Conservation (phyloP, 139 green algal genomes). For the Limnomonas spitsbergensis region DNA sequence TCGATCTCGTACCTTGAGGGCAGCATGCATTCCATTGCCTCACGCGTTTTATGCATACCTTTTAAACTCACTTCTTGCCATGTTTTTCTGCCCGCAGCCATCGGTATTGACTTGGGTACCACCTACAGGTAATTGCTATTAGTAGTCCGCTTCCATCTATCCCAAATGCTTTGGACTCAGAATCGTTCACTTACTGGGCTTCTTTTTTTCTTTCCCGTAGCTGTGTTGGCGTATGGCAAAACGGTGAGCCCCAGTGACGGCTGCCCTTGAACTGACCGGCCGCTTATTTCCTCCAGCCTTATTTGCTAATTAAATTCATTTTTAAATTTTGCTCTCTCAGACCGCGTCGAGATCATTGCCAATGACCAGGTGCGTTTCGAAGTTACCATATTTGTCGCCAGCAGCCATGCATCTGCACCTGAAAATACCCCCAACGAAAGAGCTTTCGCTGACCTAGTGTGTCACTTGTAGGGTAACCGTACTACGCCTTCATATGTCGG, state of each 20-base stretch:
- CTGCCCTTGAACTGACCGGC: neutral
- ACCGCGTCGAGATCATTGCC: slow-evolving; percentile 23
- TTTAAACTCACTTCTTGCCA: too few relatives aligned
- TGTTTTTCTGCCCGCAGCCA: neutral
- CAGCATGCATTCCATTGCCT: too few relatives aligned
- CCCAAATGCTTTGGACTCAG: neutral
- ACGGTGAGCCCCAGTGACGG: slow-evolving; percentile 25
- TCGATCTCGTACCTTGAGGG: too few relatives aligned
- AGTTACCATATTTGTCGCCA: neutral
- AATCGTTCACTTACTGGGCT: neutral
- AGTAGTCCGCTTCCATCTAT: neutral
- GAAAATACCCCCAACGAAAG: too few relatives aligned
- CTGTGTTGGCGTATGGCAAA: slow-evolving; percentile 84
- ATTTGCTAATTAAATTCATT: neutral
- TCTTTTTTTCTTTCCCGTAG: slow-evolving; percentile 41
- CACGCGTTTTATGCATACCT: too few relatives aligned
- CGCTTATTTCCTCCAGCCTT: neutral
- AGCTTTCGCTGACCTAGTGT: too few relatives aligned
- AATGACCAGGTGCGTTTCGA: slow-evolving; percentile 19
- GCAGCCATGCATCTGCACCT: too few relatives aligned
- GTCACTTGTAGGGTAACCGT: slow-evolving; percentile 17
- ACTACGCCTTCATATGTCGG: slow-evolving; percentile 80
- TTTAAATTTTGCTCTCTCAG: neutral
- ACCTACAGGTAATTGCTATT: slow-evolving; percentile 10
- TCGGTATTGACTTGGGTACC: slow-evolving; percentile 20